A percentile compares a stretch with the other conserved stretches of the same genome.
Evolutionary conservation across 306 rosid species (phyloP).

Genomic region (Prinsepia uniflora): DNA sequence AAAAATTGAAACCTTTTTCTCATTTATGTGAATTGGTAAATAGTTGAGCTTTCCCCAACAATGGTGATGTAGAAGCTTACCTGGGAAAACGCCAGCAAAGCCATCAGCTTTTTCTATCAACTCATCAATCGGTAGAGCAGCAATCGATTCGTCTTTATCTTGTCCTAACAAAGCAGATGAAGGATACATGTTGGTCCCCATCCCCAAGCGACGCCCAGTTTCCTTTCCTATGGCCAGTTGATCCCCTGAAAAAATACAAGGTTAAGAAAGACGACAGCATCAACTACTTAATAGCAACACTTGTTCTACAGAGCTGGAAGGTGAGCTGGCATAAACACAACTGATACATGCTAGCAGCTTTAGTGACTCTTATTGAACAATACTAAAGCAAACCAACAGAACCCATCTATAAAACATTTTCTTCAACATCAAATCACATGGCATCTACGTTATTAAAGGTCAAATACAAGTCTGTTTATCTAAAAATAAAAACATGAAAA

Average conservation of each 20-base stretch:
- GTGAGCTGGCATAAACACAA: neutral
- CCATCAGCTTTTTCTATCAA: conserved; percentile 97
- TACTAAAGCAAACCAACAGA: neutral
- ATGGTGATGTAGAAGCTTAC: conserved; percentile 34
- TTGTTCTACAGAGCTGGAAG: neutral
- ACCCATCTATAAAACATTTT: neutral
- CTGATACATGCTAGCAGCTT: neutral
- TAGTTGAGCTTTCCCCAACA: neutral
- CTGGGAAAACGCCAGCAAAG: conserved; percentile 97
- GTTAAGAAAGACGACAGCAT: neutral
- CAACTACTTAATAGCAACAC: neutral
- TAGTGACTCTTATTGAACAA: neutral
- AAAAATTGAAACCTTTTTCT: neutral
- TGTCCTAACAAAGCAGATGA: conserved; percentile 96
- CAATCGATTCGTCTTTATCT: conserved; percentile 84
- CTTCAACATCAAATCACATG: neutral
- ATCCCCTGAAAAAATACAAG: conserved; percentile 59
- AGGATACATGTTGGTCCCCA: conserved; percentile 99
- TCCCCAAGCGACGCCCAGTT: conserved; percentile 98
- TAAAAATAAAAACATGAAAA: neutral
- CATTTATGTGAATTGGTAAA: neutral
- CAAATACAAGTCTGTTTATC: neutral
- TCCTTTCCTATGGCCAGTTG: conserved; percentile 98
- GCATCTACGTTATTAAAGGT: neutral
- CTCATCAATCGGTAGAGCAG: conserved; percentile 85